A percentile compares a stretch with the other conserved stretches of the same genome.
These are phyloP conservation scores for Penicillium daleae DNA, from an alignment of 495 filamentous ascomycete genomes.

Conservation along the genomic window DNA sequence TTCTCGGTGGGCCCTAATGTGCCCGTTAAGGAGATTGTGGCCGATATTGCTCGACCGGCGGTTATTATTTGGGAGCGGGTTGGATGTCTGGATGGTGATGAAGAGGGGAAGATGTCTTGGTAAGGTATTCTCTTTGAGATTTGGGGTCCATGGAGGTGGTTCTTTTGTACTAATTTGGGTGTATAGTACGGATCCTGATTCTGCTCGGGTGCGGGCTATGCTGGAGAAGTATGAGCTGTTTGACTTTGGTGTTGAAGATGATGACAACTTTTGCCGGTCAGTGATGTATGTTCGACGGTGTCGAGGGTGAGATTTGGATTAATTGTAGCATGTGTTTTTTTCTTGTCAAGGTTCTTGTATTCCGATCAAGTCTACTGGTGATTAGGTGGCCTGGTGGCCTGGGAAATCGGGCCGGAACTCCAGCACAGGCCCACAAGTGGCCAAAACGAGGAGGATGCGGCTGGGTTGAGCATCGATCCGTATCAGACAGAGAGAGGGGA, in stretches of 20 bases:
- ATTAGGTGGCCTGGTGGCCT: conserved; percentile 1
- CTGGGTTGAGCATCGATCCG: not conserved
- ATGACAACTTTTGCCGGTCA: conserved; percentile 8
- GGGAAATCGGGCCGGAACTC: conserved; percentile 10
- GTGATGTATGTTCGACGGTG: conserved; percentile 21
- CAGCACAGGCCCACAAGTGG: conserved; percentile 6
- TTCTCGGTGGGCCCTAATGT: conserved; percentile 33
- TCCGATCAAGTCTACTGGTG: not conserved
- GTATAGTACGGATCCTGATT: conserved; percentile 18
- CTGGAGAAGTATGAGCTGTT: conserved; percentile 21
- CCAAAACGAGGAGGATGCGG: not conserved
- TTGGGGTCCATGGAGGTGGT: not conserved
- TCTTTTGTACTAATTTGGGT: not conserved
- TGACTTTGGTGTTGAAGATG: conserved; percentile 16
- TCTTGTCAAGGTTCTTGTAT: too few species aligned
- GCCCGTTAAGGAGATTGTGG: conserved; percentile 37
- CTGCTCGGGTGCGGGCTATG: conserved; percentile 21
- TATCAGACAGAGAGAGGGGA: not conserved
- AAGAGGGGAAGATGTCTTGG: conserved; percentile 5
- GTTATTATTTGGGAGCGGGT: conserved; percentile 37
- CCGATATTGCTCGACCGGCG: conserved; percentile 37
- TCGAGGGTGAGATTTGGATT: not conserved
- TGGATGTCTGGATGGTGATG: conserved; percentile 3
- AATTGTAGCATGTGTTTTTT: not conserved
- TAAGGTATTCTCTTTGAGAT: not conserved